A percentile compares a stretch with the other conserved stretches of the same genome.
phyloP scores from a whole-genome alignment of 2,329 filamentous ascomycete genomes.

The Colletotrichum shisoi region DNA sequence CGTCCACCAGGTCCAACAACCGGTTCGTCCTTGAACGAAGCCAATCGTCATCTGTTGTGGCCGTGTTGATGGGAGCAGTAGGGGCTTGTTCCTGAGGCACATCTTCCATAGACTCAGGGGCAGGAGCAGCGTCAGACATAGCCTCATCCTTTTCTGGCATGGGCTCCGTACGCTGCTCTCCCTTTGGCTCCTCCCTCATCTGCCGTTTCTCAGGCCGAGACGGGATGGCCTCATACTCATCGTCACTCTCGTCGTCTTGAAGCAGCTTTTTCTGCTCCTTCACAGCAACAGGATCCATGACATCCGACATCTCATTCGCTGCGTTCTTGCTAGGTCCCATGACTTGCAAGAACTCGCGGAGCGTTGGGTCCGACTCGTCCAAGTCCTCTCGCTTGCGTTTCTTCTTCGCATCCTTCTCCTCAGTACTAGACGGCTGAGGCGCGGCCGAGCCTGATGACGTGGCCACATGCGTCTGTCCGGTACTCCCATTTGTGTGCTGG shows the following conservation, averaged over 20 bases:
- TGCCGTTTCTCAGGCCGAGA: slow-evolving; percentile 59
- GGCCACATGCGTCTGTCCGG: slow-evolving; percentile 15
- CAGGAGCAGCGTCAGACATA: slow-evolving; percentile 26
- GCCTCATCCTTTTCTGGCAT: slow-evolving; percentile 33
- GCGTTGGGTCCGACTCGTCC: slow-evolving; percentile 74
- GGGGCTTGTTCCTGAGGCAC: slow-evolving; percentile 28
- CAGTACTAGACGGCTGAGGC: slow-evolving; percentile 39
- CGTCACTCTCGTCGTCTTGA: slow-evolving; percentile 69
- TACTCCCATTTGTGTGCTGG: slow-evolving; percentile 41
- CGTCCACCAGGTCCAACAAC: slow-evolving; percentile 82
- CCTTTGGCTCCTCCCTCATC: slow-evolving; percentile 37
- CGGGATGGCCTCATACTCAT: slow-evolving; percentile 75
- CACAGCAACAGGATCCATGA: slow-evolving; percentile 32
- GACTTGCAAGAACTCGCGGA: slow-evolving; percentile 84
- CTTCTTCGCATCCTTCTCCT: slow-evolving; percentile 49
- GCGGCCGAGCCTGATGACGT: slow-evolving; percentile 35
- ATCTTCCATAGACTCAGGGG: slow-evolving; percentile 20
- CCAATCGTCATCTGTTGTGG: slow-evolving; percentile 85
- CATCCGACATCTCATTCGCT: slow-evolving; percentile 35
- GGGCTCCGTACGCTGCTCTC: slow-evolving; percentile 35
- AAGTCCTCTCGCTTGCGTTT: slow-evolving; percentile 73
- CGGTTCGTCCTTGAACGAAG: slow-evolving; percentile 87
- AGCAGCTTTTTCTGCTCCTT: slow-evolving; percentile 47
- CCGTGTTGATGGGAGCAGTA: slow-evolving; percentile 15
- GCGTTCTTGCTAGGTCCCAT: slow-evolving; percentile 70